phyloP scores from a whole-genome alignment of 2,329 filamentous ascomycete species.

The Trichocomaceae sp. region DNA sequence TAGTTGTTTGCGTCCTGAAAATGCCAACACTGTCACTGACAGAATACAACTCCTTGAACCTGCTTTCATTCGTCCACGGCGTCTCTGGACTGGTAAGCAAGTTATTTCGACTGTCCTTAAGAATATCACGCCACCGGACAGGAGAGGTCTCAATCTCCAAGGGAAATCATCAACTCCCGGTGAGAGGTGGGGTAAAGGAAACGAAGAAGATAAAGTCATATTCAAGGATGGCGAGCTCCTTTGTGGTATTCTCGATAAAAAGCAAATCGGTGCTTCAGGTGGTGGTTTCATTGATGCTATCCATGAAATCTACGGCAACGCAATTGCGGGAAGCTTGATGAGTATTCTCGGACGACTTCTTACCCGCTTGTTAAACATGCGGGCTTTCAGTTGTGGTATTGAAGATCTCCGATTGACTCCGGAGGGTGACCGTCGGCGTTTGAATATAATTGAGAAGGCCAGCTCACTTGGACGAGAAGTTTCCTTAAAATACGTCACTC shows the following conservation, averaged over 20 bases:
- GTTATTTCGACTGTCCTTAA: constrained; percentile 86
- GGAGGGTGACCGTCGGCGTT: constrained; percentile 66
- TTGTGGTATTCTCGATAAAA: constrained; percentile 89
- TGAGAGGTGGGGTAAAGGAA: constrained; percentile 65
- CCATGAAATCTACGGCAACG: constrained; percentile 88
- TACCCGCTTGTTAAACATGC: constrained; percentile 84
- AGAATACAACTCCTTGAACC: constrained; percentile 75
- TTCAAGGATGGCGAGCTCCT: constrained; percentile 84
- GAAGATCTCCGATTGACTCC: constrained; percentile 84
- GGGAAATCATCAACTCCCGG: constrained; percentile 71
- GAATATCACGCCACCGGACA: constrained; percentile 76
- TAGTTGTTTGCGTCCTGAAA: constrained; percentile 79
- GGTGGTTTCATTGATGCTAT: constrained; percentile 87
- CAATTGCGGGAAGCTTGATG: constrained; percentile 75
- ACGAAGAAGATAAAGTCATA: constrained; percentile 73
- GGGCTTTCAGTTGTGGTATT: constrained; percentile 94
- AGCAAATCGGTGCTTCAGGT: constrained; percentile 79
- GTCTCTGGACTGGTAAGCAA: constrained; percentile 93
- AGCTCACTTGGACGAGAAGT: constrained; percentile 67
- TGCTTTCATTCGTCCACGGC: constrained; percentile 70
- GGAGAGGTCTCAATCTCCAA: constrained; percentile 69
- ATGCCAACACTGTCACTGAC: constrained; percentile 76
- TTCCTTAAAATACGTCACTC: constrained; percentile 79
- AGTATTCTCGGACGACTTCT: constrained; percentile 84
- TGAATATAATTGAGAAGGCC: constrained; percentile 61